Conservation (phyloP, 805 yeast genomes). For the Spathaspora passalidarum region DNA sequence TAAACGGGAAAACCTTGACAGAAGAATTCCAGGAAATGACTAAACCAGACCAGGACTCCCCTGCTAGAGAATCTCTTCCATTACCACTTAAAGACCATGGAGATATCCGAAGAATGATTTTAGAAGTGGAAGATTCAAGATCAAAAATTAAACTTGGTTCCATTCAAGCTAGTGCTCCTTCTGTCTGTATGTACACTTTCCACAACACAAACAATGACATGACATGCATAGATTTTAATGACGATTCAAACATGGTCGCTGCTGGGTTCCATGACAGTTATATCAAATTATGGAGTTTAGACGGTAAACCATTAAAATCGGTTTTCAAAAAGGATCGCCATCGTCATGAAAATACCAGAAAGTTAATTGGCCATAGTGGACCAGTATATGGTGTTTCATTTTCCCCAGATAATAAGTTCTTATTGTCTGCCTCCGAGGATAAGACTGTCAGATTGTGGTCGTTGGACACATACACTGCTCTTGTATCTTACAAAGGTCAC, state of each 20-base stretch:
- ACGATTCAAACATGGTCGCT: constrained; percentile 82
- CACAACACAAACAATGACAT: constrained; percentile 90
- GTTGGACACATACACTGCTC: constrained; percentile 79
- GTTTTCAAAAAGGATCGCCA: constrained; percentile 53
- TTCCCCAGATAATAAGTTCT: constrained; percentile 82
- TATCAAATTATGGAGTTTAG: constrained; percentile 88
- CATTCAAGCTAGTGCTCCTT: constrained; percentile 79
- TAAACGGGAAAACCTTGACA: constrained; percentile 34
- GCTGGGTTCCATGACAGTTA: constrained; percentile 94
- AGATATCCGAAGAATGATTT: constrained; percentile 77
- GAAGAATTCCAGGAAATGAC: constrained; percentile 44
- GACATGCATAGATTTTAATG: constrained; percentile 84
- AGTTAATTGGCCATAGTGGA: constrained; percentile 89
- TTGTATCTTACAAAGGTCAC: constrained; percentile 95
- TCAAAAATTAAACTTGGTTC: constrained; percentile 62
- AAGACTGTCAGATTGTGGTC: constrained; percentile 93
- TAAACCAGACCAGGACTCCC: constrained; percentile 60
- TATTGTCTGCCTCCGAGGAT: constrained; percentile 86
- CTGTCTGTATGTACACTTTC: constrained; percentile 97
- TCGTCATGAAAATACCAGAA: constrained; percentile 46
- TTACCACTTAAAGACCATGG: constrained; percentile 78
- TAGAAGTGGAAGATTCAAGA: constrained; percentile 78
- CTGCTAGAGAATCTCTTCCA: constrained; percentile 73
- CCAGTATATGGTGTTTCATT: constrained; percentile 89
- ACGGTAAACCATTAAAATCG: constrained; percentile 79